Base-by-base conservation (phyloP, 805 yeast species). In the Sugiyamaella chiloensis region DNA sequence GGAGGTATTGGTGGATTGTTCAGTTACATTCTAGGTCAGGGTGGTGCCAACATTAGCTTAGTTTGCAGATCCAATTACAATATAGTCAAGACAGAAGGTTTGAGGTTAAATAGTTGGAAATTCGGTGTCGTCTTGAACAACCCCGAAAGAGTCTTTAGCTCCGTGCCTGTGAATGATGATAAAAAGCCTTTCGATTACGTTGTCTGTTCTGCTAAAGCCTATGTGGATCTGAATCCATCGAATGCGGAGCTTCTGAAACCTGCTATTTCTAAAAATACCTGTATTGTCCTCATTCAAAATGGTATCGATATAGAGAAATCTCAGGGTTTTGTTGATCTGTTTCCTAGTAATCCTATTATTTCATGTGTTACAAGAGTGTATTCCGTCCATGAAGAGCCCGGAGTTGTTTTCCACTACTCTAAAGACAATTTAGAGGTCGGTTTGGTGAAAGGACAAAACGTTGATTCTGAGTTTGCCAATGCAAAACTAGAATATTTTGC, bases 341-440 rank as follows among this genome's bases (percentile, higher is more conserved):
- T 19, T 26, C 45, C 45, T 7, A 42, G 20, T 14, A 42, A 42
- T 23, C 45, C 45, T 8, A 42, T 42, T 16, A 42, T 42, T 11
- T 42, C 45, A 9, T 42, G 45, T 23, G 45, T 42, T 17, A 42
- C 45, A 30, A 27, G 45, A 31, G 45, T 42, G 3, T 42, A 42
- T 21, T 30, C 45, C 14, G 45, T 42, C 9, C 45, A 42, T 7
- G 45, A 42, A 20, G 37, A 42, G 8, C 26, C 39, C 3, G 45
- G 45, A 3, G 39, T 42, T 5, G 45, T 42, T 3, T 42, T 42
- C 27, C 45, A 42, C 29, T 42, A 42, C 31, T 42, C 45, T 19
- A 42, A 42, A 23, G 24, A 31, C 37, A 42, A 42, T 17, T 23
- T 42, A 14, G 45, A 42, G 26, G 24, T 42, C 7, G 45, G 45